These are phyloP conservation scores for Rhizophora mangle DNA, from an alignment of 345 rosid genomes.

Conservation along the genomic window DNA sequence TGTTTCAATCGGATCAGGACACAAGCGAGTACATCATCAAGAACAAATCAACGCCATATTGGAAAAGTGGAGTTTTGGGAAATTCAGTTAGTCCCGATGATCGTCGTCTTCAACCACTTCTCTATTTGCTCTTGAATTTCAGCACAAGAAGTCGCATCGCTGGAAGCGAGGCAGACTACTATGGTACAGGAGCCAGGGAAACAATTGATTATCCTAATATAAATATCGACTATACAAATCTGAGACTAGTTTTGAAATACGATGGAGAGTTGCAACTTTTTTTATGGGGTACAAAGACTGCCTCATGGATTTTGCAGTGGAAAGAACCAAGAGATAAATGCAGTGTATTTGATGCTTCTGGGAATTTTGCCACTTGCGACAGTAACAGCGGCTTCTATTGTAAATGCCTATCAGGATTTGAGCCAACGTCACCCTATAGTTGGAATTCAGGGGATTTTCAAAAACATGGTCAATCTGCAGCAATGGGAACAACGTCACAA, in stretches of 20 bases:
- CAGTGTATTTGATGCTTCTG: conserved; percentile 33
- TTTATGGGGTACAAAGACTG: neutral
- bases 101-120: conserved; percentile 38
- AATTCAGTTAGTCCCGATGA: conserved; percentile 25
- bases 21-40: conserved; percentile 34
- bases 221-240: no score
- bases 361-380: conserved; percentile 41
- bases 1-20: conserved; percentile 38
- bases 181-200: no score
- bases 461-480: conserved; percentile 17
- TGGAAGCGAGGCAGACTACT: no score
- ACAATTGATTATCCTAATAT: no score
- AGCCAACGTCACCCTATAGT: conserved; percentile 15
- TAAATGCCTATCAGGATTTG: conserved; percentile 47
- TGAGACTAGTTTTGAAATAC: conserved; percentile 37
- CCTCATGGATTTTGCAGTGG: conserved; percentile 33
- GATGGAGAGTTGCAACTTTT: conserved; percentile 33
- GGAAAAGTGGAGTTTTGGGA: conserved; percentile 47
- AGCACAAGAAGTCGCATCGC: neutral
- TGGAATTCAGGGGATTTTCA: conserved; percentile 28
- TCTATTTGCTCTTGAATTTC: conserved; percentile 45
- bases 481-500: neutral
- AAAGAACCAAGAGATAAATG: conserved; percentile 35
- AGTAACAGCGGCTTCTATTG: conserved; percentile 19
- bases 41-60: conserved; percentile 29